These are phyloP conservation scores for Piromyces sp. DNA, from an alignment of 192 early-diverging fungal species.

Conservation along the genomic window DNA sequence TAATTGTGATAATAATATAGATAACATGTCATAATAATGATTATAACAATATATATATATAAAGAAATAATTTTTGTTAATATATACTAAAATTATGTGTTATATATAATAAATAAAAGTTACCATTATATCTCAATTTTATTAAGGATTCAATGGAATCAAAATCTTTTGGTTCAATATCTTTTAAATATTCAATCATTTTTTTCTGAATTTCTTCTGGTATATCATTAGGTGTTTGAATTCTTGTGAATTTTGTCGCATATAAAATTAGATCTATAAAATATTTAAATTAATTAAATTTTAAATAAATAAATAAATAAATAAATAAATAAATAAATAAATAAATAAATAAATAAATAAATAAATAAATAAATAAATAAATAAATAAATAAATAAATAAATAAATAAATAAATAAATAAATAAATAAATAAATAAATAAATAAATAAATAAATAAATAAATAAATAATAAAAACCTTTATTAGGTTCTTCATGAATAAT, in stretches of 20 bases:
- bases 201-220: background rate
- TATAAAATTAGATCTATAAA: background rate
- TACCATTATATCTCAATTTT: background rate
- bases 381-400: too few species aligned
- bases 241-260: background rate
- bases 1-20: too few species aligned
- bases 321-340: background rate
- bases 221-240: background rate
- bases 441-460: too few species aligned
- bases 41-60: too few species aligned
- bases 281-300: too few species aligned
- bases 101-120: background rate
- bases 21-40: too few species aligned
- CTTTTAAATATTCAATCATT: background rate
- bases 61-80: too few species aligned
- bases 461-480: background rate
- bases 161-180: background rate
- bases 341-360: background rate
- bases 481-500: background rate
- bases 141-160: background rate
- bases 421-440: too few species aligned
- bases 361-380: background rate
- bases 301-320: background rate
- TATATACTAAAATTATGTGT: too few species aligned
- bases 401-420: too few species aligned